Base-by-base conservation (phyloP, 192 early-diverging fungal genomes). In the Rhizophlyctis rosea region DNA sequence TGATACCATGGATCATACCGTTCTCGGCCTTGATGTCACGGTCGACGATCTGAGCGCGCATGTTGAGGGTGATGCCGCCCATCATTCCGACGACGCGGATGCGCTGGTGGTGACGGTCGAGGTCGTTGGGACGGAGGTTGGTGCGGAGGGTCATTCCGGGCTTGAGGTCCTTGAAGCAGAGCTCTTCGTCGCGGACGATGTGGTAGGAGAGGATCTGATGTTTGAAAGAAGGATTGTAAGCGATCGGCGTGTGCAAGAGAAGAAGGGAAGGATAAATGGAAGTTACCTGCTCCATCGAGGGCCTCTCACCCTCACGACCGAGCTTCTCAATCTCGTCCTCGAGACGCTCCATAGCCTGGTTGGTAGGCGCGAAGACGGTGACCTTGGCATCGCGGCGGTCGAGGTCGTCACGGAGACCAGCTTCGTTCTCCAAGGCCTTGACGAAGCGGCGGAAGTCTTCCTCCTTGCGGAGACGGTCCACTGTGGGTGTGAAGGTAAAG, bases 371-470 rank as follows among this genome's bases (percentile, higher is more conserved):
- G 51, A 68, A 68, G 32, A 68, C 51, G 35, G 67, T 68, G 29
- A 48, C 47, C 50, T 29, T 14, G 16, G 31, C 21, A 34, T 68
- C 34, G 30, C 34, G 16, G 29, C 54, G 23, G 24, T 62, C 64
- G 53, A 72, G 57, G 18, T 72, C 70, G 34, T 72, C 70, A 24
- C 60, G 57, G 35, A 72, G 65, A 33, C 70, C 70, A 21, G 47
- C 30, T 33, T 72, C 70, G 18, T 52, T 14, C 32, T 66, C 53
- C 23, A 72, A 29, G 0, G 34, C 34, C 31, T 72, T 64, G 54
- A 67, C 64, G 44, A 72, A 72, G 25, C 52, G 32, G 21, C 25
- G 21, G 59, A 68, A 68, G 2, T 28, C 4, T 35, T 68, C 60
- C 18, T 62, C 59, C 1, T 44, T 53, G 14, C 65, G 44, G 30